Conservation (phyloP, 192 early-diverging fungal genomes). For the Umbelopsis ramanniana region DNA sequence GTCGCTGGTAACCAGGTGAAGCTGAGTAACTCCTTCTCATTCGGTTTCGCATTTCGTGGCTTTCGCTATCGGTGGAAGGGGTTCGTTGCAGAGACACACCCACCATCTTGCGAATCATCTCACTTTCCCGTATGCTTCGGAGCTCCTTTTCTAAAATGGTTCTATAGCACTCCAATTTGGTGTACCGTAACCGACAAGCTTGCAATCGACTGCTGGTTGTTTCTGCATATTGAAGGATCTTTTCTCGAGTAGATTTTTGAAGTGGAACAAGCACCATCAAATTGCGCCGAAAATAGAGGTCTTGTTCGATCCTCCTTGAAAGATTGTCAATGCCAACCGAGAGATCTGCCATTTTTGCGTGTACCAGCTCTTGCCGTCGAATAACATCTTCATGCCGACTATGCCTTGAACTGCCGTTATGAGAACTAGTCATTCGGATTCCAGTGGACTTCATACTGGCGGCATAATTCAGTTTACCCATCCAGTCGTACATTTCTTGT, state of each 20-base stretch:
- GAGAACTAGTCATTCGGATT: conserved; percentile 34
- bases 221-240: conserved; percentile 59
- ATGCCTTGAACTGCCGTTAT: conserved; percentile 1
- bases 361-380: conserved; percentile 27
- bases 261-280: conserved; percentile 72
- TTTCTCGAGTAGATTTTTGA: conserved; percentile 62
- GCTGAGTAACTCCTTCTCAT: conserved; percentile 21
- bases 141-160: conserved; percentile 70
- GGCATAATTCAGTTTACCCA: conserved; percentile 80
- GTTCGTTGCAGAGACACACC: neutral
- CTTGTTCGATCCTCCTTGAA: conserved; percentile 53
- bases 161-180: conserved; percentile 71
- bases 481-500: conserved; percentile 80
- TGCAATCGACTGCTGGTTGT: conserved; percentile 57
- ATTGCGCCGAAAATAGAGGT: conserved; percentile 66
- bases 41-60: neutral
- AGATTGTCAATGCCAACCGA: conserved; percentile 49
- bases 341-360: conserved; percentile 10
- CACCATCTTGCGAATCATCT: conserved; percentile 24
- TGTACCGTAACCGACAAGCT: conserved; percentile 61
- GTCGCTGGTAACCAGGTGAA: neutral
- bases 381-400: neutral
- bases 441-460: conserved; percentile 71
- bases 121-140: conserved; percentile 29
- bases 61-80: conserved; percentile 19